Conservation (phyloP, 1,284 basidiomycete genomes). For the Gomphus sp. region DNA sequence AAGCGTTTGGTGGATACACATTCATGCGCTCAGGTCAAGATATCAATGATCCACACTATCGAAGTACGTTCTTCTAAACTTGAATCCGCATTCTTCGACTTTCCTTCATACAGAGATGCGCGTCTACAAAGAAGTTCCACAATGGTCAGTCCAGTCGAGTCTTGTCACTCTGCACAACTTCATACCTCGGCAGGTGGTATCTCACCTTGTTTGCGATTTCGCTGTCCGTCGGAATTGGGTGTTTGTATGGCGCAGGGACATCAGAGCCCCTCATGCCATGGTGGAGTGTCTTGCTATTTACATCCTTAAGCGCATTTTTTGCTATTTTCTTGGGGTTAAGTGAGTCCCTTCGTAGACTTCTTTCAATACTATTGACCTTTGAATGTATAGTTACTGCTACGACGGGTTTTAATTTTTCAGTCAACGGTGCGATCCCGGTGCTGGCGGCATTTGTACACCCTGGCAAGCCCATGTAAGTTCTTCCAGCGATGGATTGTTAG, state of each 20-base stretch:
- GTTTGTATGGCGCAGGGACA: slow-evolving; percentile 35
- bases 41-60: slow-evolving; percentile 40
- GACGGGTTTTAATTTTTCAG: slow-evolving; percentile 39
- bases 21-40: slow-evolving; percentile 31
- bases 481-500: background rate
- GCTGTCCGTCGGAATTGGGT: slow-evolving; percentile 43
- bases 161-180: background rate
- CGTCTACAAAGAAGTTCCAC: slow-evolving; percentile 44
- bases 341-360: slow-evolving; percentile 16
- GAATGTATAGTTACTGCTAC: slow-evolving; percentile 35
- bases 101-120: slow-evolving; percentile 31
- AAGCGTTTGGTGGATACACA: slow-evolving; percentile 34
- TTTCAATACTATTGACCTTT: background rate
- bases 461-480: slow-evolving; percentile 40
- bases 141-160: slow-evolving; percentile 21
- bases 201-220: slow-evolving; percentile 34
- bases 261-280: slow-evolving; percentile 40
- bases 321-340: slow-evolving; percentile 42
- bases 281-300: slow-evolving; percentile 46
- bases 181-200: slow-evolving; percentile 27
- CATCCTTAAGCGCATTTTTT: slow-evolving; percentile 34
- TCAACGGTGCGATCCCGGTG: slow-evolving; percentile 49
- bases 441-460: slow-evolving; percentile 53
- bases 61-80: slow-evolving; percentile 19
- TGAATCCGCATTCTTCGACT: background rate